Conservation (phyloP, 208 protist genomes). For the Perkinsela sp. region DNA sequence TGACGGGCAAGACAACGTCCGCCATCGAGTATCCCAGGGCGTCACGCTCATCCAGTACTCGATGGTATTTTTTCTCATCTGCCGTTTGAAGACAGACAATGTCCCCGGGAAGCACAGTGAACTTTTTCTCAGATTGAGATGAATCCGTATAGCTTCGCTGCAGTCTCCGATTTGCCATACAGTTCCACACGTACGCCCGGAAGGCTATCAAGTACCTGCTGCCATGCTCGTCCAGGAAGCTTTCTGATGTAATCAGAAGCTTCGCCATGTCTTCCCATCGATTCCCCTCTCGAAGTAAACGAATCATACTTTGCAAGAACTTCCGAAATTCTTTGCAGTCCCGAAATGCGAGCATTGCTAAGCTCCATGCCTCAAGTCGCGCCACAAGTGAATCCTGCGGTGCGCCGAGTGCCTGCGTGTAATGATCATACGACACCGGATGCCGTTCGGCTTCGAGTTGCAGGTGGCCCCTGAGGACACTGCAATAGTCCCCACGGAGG, state of each 20-base stretch:
- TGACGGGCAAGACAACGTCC: not conserved
- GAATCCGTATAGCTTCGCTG: not conserved
- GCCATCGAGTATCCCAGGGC: not conserved
- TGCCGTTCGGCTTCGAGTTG: not conserved
- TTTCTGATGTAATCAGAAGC: not conserved
- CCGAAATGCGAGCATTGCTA: not conserved
- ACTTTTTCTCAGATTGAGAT: not conserved
- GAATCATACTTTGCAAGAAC: not conserved
- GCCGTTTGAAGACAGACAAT: not conserved
- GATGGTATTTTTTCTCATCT: not conserved
- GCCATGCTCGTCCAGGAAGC: not conserved
- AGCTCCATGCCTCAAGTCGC: not conserved
- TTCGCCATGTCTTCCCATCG: not conserved
- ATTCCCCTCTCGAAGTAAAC: not conserved
- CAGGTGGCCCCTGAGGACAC: not conserved
- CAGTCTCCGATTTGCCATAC: not conserved
- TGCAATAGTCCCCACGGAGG: not conserved
- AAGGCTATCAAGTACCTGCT: not conserved
- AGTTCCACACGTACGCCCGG: not conserved
- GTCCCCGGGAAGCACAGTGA: not conserved
- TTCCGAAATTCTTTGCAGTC: not conserved
- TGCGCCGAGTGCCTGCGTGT: not conserved
- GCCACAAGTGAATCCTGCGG: not conserved
- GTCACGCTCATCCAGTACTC: not conserved
- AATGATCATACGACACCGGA: not conserved